phyloP scores from a whole-genome alignment of 2,329 filamentous ascomycete genomes.

The Talaromyces sp. region DNA sequence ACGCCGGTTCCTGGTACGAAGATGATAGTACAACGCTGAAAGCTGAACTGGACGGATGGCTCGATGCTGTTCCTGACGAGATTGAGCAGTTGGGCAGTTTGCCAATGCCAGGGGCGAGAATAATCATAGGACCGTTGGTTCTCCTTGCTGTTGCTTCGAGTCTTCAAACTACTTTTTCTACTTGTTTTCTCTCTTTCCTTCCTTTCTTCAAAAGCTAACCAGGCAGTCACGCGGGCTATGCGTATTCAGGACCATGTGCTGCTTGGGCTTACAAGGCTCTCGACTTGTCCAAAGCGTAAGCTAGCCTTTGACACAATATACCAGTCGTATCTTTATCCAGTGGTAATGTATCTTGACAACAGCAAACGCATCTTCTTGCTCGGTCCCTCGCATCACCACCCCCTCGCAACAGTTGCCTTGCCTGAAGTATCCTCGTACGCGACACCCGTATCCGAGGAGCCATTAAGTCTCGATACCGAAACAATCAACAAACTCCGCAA shows the following conservation, averaged over 20 bases:
- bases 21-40: conserved; percentile 58
- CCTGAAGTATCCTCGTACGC: conserved; percentile 60
- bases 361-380: conserved; percentile 87
- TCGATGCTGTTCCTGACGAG: conserved; percentile 65
- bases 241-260: conserved; percentile 85
- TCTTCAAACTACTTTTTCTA: neutral
- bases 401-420: conserved; percentile 72
- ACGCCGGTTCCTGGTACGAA: conserved; percentile 88
- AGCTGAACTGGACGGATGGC: conserved; percentile 68
- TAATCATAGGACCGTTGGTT: conserved; percentile 87
- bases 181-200: neutral
- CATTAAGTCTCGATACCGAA: conserved; percentile 44
- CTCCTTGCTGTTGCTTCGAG: too few relatives aligned
- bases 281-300: conserved; percentile 71
- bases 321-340: neutral
- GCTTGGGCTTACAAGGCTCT: conserved; percentile 92
- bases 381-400: conserved; percentile 86
- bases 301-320: conserved; percentile 15
- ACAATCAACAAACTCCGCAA: conserved; percentile 38
- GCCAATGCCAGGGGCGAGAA: conserved; percentile 70
- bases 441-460: conserved; percentile 43
- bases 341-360: conserved; percentile 10
- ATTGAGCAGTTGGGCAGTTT: conserved; percentile 62
- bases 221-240: conserved; percentile 73
- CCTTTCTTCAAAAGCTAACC: neutral